A percentile compares a stretch with the other conserved stretches of the same genome.
Conservation (phyloP, 345 rosid genomes). For the Punica granatum region DNA sequence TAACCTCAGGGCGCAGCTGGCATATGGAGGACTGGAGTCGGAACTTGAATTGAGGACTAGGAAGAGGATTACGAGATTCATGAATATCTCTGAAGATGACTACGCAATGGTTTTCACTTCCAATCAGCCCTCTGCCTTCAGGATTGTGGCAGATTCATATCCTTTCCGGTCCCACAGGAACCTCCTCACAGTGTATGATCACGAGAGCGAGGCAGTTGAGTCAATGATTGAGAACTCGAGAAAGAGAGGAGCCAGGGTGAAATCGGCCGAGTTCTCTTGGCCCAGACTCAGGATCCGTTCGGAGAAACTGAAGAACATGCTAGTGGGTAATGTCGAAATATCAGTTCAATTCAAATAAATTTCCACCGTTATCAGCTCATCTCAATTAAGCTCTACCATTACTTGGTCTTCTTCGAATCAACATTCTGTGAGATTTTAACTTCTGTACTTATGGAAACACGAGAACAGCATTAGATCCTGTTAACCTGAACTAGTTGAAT, state of each 20-base stretch:
- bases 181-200: constrained; percentile 73
- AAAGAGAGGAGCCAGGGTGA: constrained; percentile 46
- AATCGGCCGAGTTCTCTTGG: constrained; percentile 63
- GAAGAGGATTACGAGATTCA: constrained; percentile 51
- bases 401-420: neutral
- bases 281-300: constrained; percentile 43
- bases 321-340: constrained; percentile 9
- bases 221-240: constrained; percentile 44
- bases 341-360: neutral
- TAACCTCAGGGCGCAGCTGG: constrained; percentile 30
- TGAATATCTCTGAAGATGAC: constrained; percentile 73
- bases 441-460: no score
- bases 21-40: constrained; percentile 34
- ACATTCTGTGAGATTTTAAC: neutral
- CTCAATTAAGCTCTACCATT: neutral
- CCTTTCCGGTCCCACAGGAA: constrained; percentile 40
- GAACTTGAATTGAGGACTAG: constrained; percentile 32
- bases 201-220: constrained; percentile 60
- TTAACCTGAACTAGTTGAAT: no score
- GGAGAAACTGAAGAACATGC: constrained; percentile 47
- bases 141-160: constrained; percentile 65
- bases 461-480: no score
- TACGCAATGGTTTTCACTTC: constrained; percentile 60
- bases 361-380: neutral
- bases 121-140: constrained; percentile 68